Evolutionary conservation across 331 rosid genomes (phyloP).

Genomic region (Pyracantha coccinea): DNA sequence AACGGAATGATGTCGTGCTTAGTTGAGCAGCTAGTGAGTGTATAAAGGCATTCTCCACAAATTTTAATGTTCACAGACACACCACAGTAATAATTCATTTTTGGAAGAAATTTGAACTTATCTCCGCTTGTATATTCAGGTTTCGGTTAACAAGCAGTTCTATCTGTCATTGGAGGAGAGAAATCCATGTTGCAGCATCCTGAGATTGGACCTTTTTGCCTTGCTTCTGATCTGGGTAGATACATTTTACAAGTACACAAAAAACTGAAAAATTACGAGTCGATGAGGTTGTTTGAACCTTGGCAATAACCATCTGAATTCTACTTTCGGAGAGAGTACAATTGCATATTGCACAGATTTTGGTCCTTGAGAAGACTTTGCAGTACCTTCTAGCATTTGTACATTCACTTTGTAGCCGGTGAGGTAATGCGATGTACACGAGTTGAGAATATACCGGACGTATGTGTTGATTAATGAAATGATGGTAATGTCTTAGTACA

Average conservation of each 20-base stretch:
- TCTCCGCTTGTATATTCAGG: slow-evolving; percentile 29
- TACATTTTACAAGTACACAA: slow-evolving; percentile 16
- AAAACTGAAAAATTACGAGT: slow-evolving; percentile 11
- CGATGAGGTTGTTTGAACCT: slow-evolving; percentile 17
- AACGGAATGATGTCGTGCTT: slow-evolving; percentile 28
- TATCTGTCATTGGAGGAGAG: slow-evolving; percentile 18
- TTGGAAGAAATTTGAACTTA: slow-evolving; percentile 7
- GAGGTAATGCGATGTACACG: slow-evolving; percentile 12
- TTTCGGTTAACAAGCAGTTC: slow-evolving; percentile 22
- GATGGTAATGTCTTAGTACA: not conserved
- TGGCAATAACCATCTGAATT: slow-evolving; percentile 19
- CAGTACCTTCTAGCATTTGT: slow-evolving; percentile 31
- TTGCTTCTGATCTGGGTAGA: slow-evolving; percentile 29
- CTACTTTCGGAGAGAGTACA: slow-evolving; percentile 20
- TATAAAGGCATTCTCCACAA: slow-evolving; percentile 11
- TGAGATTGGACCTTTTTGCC: slow-evolving; percentile 25
- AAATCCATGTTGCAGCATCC: slow-evolving; percentile 15
- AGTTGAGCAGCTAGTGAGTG: slow-evolving; percentile 39
- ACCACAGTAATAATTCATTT: not conserved
- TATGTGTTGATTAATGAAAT: slow-evolving; percentile 34
- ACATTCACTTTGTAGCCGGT: slow-evolving; percentile 34
- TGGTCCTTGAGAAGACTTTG: slow-evolving; percentile 23
- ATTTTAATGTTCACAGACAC: not conserved
- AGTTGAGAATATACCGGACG: slow-evolving; percentile 17
- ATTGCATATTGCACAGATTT: slow-evolving; percentile 25